phyloP scores from a whole-genome alignment of 2,329 filamentous ascomycete genomes.

The Eurotiales sp. region DNA sequence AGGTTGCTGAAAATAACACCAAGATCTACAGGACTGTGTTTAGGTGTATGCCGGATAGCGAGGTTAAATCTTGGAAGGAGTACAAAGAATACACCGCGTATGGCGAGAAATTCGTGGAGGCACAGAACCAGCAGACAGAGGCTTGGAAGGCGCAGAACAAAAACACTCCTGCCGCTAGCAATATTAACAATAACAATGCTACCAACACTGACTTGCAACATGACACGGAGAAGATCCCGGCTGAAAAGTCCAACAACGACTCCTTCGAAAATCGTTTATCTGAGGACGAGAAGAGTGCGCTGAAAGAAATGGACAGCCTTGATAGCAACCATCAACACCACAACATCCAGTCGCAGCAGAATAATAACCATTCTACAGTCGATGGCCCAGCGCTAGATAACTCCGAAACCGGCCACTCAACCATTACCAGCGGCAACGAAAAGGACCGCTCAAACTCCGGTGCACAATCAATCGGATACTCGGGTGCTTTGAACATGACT shows the following conservation, averaged over 20 bases:
- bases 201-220: not conserved
- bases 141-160: conserved; percentile 7
- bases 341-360: too few relatives aligned
- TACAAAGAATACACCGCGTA: conserved; percentile 84
- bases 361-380: conserved; percentile 13
- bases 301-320: conserved; percentile 28
- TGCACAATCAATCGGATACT: conserved; percentile 34
- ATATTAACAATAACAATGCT: not conserved
- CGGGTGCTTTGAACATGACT: conserved; percentile 35
- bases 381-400: conserved; percentile 22
- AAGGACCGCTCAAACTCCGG: conserved; percentile 20
- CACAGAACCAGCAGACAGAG: conserved; percentile 47
- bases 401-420: conserved; percentile 22
- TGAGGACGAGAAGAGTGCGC: conserved; percentile 43
- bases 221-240: conserved; percentile 1
- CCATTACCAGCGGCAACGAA: conserved; percentile 21
- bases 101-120: conserved; percentile 68
- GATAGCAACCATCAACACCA: conserved; percentile 1
- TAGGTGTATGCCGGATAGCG: conserved; percentile 92
- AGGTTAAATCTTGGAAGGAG: conserved; percentile 88
- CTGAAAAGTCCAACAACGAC: not conserved
- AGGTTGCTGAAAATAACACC: conserved; percentile 89
- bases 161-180: not conserved
- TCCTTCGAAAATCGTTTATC: not conserved
- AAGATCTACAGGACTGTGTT: conserved; percentile 92